These are phyloP conservation scores for Phytopythium aichiense DNA, from an alignment of 352 stramenopile species.

Conservation along the genomic window DNA sequence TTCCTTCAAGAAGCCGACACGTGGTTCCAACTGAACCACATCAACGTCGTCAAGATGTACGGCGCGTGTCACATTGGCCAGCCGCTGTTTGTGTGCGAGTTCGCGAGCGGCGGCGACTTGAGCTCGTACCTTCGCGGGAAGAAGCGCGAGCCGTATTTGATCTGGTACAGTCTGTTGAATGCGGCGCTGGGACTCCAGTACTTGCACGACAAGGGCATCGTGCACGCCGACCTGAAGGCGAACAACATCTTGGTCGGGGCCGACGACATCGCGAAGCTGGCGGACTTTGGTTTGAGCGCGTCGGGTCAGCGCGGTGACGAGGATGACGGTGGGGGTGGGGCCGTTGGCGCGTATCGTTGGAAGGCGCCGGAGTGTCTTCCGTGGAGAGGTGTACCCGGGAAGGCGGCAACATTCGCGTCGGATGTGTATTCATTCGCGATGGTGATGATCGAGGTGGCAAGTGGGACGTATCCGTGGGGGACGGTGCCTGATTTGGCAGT, in stretches of 20 bases:
- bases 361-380: conserved; percentile 13
- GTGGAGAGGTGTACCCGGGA: neutral
- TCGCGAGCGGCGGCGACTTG: conserved; percentile 11
- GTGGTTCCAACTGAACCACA: conserved; percentile 21
- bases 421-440: conserved; percentile 40
- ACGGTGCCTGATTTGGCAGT: conserved; percentile 14
- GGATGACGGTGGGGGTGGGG: neutral
- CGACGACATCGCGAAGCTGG: conserved; percentile 8
- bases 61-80: conserved; percentile 21
- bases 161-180: conserved; percentile 8
- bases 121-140: conserved; percentile 5
- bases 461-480: conserved; percentile 18
- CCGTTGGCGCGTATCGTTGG: conserved; percentile 5
- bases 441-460: conserved; percentile 34
- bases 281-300: conserved; percentile 12
- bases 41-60: conserved; percentile 24
- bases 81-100: conserved; percentile 26
- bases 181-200: conserved; percentile 9
- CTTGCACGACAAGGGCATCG: conserved; percentile 9
- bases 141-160: neutral
- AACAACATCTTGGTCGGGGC: conserved; percentile 20
- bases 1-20: conserved; percentile 15
- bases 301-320: neutral
- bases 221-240: conserved; percentile 16
- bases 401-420: conserved; percentile 14